Percentiles rank a stretch among this genome's conserved stretches.
phyloP scores from a whole-genome alignment of 345 rosid genomes.

The Eucalyptus victrix region DNA sequence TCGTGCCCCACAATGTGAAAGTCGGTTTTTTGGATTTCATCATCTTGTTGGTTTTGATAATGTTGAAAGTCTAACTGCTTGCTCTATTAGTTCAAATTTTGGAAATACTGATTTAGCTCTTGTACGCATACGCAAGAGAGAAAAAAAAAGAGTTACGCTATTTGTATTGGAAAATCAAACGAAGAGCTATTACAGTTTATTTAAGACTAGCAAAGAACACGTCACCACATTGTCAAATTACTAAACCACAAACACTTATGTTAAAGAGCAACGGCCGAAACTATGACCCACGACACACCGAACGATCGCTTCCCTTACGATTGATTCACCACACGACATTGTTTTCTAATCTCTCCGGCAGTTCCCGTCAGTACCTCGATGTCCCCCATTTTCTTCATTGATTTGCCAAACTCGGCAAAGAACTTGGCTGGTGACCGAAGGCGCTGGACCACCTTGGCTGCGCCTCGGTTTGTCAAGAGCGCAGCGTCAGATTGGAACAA shows the following conservation, averaged over 20 bases:
- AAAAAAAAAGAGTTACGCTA: not conserved
- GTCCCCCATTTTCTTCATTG: not conserved
- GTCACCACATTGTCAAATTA: not conserved
- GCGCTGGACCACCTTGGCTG: not conserved
- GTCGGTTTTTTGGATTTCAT: not conserved
- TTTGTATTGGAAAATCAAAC: not conserved
- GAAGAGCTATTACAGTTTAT: not conserved
- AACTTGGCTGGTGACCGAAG: not conserved
- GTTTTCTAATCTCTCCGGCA: not conserved
- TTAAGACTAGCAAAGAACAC: not conserved
- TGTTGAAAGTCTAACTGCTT: not conserved
- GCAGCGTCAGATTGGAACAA: constrained; percentile 14
- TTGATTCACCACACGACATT: not conserved
- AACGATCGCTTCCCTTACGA: not conserved
- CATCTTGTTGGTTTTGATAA: not conserved
- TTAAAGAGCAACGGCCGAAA: not conserved
- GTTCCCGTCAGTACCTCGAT: not conserved
- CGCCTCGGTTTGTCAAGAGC: not conserved
- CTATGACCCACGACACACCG: not conserved
- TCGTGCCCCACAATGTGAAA: not conserved
- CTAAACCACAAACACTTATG: not conserved
- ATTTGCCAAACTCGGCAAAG: not conserved
- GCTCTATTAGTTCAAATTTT: not conserved
- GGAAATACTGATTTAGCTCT: not conserved
- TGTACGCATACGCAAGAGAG: not conserved